A percentile compares a stretch with the other conserved stretches of the same genome.
Evolutionary conservation across 176 grass and related monocot genomes (phyloP).

Genomic region (Lolium perenne): DNA sequence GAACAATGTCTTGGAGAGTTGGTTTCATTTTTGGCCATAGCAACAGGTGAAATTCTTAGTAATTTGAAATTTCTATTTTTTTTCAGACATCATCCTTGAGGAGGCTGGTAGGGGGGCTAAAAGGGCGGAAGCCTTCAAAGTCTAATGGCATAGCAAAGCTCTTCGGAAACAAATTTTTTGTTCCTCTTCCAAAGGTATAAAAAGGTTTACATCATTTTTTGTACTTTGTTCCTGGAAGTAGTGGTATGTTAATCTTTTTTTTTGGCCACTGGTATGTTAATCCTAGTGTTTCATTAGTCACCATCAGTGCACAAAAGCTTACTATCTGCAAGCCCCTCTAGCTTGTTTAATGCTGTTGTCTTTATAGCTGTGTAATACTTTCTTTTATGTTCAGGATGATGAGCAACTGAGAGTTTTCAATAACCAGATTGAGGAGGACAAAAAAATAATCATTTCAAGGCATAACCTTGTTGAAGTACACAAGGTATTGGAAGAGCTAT

Average conservation of each 20-base stretch:
- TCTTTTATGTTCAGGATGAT: slow-evolving; percentile 70
- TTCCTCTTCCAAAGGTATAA: slow-evolving; percentile 84
- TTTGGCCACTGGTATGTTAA: not conserved
- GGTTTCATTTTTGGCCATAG: not conserved
- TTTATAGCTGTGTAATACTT: slow-evolving; percentile 36
- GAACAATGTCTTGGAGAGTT: slow-evolving; percentile 1
- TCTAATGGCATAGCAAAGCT: slow-evolving; percentile 66
- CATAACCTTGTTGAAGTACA: slow-evolving; percentile 90
- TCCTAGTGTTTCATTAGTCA: not conserved
- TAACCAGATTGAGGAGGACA: slow-evolving; percentile 91
- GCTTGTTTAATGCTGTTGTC: slow-evolving; percentile 25
- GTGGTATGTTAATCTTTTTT: slow-evolving; percentile 1
- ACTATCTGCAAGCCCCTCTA: slow-evolving; percentile 3
- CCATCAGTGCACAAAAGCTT: slow-evolving; percentile 23
- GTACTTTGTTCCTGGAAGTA: slow-evolving; percentile 15
- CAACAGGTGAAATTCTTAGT: not conserved
- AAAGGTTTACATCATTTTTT: not conserved
- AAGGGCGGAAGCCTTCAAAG: slow-evolving; percentile 57
- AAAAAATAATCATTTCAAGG: slow-evolving; percentile 91
- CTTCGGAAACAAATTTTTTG: slow-evolving; percentile 72
- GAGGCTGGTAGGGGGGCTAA: slow-evolving; percentile 54
- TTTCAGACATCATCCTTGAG: slow-evolving; percentile 67
- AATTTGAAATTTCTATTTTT: slow-evolving; percentile 36
- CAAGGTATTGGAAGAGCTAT: slow-evolving; percentile 59
- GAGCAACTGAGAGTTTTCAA: slow-evolving; percentile 77